Conservation (phyloP, 495 filamentous ascomycete species). For the Xylaria palmicola region DNA sequence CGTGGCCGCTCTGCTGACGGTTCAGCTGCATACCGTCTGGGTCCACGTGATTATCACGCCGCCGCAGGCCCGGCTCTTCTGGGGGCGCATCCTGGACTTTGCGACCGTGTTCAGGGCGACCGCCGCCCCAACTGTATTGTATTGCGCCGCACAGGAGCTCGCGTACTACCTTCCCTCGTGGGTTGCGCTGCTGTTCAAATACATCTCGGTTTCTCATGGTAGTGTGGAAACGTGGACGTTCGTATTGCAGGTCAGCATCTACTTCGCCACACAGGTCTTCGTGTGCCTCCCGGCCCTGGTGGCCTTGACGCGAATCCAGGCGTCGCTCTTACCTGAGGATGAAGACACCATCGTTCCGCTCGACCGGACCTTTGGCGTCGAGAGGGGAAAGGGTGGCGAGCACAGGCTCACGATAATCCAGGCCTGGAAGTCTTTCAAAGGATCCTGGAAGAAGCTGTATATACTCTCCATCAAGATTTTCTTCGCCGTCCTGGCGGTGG, state of each 20-base stretch:
- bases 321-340: slow-evolving; percentile 66
- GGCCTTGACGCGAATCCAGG: slow-evolving; percentile 66
- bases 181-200: neutral
- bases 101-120: neutral
- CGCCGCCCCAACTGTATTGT: neutral
- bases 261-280: slow-evolving; percentile 29
- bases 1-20: neutral
- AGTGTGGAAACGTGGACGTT: neutral
- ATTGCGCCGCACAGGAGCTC: neutral
- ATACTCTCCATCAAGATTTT: neutral
- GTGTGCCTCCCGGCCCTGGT: slow-evolving; percentile 62
- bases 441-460: neutral
- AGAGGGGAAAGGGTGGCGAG: neutral
- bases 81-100: neutral
- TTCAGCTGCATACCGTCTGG: neutral
- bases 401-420: neutral
- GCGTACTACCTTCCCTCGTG: neutral
- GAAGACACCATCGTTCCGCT: slow-evolving; percentile 75
- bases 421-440: neutral
- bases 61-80: neutral
- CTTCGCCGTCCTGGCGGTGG: neutral
- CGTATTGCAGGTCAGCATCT: neutral
- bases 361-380: slow-evolving; percentile 62
- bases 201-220: no score
- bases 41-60: neutral